Base-by-base conservation (phyloP, 2,329 filamentous ascomycete genomes). In the Neobulgaria alba region DNA sequence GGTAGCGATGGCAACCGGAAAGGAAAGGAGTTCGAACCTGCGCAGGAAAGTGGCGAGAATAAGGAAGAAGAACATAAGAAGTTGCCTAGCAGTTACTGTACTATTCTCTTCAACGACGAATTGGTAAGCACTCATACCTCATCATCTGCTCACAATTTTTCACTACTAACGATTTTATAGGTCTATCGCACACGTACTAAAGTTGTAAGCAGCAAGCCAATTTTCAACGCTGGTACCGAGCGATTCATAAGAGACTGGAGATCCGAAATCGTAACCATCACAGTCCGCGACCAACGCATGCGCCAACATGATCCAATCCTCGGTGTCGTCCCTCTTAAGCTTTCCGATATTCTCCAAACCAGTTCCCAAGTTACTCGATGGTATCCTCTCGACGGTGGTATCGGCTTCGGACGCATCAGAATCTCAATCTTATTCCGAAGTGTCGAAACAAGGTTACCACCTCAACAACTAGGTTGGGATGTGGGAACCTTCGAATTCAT, bases 161-260 rank as follows among this genome's bases (percentile, higher is more conserved):
- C 3, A 16, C 14, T 9, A n/a, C 47, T 50, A 47, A 51, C 34
- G 43, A 17, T 20, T 15, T 29, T 8, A 2, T 51, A 73, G 65
- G 71, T 88, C 14, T 96, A 95, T 68, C 88, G 90, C 57, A 96
- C 90, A n/a, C 78, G 92, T 56, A 78, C 86, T 26, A 96, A 98
- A 68, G 89, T 89, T 3, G 84, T 94, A 5, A 93, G 85, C 26
- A 93, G 86, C 38, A 89, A 93, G 60, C 92, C 92, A 1, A 95
- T 96, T 49, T 96, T 95, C 72, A 95, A 96, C 54, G 89, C 92
- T 3, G 90, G 90, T 45, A 95, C 89, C 0, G 92, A 98, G 58
- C 77, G 83, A 10, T 96, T 96, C 54, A 68, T 96, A 20, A 82
- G 90, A 16, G 90, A 98, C 58, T 98, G 92, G 92, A 75, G 87